Conservation (phyloP, 768 basidiomycete genomes). For the Rhodotorula toruloides region DNA sequence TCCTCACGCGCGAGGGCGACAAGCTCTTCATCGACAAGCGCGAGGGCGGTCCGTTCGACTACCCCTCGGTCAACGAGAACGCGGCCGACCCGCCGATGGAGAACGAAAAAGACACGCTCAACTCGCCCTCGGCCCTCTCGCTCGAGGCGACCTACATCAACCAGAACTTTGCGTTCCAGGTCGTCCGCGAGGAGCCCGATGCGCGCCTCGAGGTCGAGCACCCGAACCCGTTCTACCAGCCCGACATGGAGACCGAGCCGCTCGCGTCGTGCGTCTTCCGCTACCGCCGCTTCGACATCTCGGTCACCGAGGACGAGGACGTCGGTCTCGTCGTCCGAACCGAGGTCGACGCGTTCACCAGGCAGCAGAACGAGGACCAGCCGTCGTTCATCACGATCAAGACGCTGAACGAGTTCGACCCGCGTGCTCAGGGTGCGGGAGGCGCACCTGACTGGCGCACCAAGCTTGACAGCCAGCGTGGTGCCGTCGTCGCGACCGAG, state of each 20-base stretch:
- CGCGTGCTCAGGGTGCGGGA: slow-evolving; percentile 79
- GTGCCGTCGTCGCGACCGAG: slow-evolving; percentile 96
- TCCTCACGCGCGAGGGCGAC: slow-evolving; percentile 86
- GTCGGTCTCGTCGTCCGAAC: slow-evolving; percentile 87
- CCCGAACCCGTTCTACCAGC: slow-evolving; percentile 91
- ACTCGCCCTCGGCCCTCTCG: slow-evolving; percentile 85
- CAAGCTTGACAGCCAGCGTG: slow-evolving; percentile 92
- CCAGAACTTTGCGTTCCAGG: slow-evolving; percentile 96
- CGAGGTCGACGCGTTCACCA: slow-evolving; percentile 86
- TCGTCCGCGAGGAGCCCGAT: slow-evolving; percentile 66
- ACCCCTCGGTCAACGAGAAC: slow-evolving; percentile 97
- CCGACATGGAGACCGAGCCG: slow-evolving; percentile 81
- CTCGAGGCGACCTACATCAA: slow-evolving; percentile 98
- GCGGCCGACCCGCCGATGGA: slow-evolving; percentile 89
- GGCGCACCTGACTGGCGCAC: slow-evolving; percentile 98
- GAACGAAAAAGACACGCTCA: slow-evolving; percentile 63
- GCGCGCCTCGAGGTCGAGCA: slow-evolving; percentile 68
- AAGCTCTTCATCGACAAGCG: slow-evolving; percentile 95
- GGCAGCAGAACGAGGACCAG: slow-evolving; percentile 49
- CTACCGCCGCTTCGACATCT: slow-evolving; percentile 90
- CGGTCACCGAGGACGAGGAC: slow-evolving; percentile 72
- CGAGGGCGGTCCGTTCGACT: slow-evolving; percentile 84
- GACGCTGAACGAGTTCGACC: slow-evolving; percentile 94
- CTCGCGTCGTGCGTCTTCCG: slow-evolving; percentile 93
- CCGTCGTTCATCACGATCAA: slow-evolving; percentile 79